Conservation (phyloP, 192 early-diverging fungal genomes). For the Spizellomyces punctatus region DNA sequence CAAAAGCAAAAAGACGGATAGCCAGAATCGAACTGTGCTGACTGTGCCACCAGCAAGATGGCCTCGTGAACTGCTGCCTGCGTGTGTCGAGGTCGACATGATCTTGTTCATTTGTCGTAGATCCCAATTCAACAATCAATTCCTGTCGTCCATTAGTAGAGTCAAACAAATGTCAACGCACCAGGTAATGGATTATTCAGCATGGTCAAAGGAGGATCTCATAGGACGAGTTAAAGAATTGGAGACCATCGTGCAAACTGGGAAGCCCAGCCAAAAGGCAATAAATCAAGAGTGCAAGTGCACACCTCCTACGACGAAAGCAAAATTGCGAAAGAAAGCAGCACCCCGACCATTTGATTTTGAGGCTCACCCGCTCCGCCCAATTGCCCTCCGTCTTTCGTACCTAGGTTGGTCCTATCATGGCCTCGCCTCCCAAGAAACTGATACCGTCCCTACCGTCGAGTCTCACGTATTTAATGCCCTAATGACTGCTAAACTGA, state of each 20-base stretch:
- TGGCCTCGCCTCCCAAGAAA: slow-evolving; percentile 79
- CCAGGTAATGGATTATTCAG: slow-evolving; percentile 38
- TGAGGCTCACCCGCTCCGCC: slow-evolving; percentile 70
- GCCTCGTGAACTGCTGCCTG: no score
- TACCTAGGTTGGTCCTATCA: slow-evolving; percentile 92
- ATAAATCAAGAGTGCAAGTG: not conserved
- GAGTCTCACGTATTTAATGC: slow-evolving; percentile 88
- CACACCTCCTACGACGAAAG: not conserved
- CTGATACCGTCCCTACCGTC: slow-evolving; percentile 50
- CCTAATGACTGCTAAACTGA: slow-evolving; percentile 73
- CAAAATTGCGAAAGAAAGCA: slow-evolving; percentile 39
- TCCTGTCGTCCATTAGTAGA: no score
- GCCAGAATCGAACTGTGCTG: no score
- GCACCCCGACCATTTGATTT: slow-evolving; percentile 69
- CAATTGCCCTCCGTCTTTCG: slow-evolving; percentile 83
- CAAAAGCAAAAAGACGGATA: no score
- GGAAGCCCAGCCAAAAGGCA: not conserved
- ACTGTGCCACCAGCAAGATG: no score
- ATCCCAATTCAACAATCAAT: no score
- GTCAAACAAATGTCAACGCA: no score
- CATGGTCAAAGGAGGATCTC: slow-evolving; percentile 59
- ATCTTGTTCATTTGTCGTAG: no score
- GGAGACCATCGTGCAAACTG: slow-evolving; percentile 24
- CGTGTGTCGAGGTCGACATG: no score
- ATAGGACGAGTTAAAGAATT: slow-evolving; percentile 50